phyloP scores from a whole-genome alignment of 768 basidiomycete genomes.

The Macrolepiota dolichaula region DNA sequence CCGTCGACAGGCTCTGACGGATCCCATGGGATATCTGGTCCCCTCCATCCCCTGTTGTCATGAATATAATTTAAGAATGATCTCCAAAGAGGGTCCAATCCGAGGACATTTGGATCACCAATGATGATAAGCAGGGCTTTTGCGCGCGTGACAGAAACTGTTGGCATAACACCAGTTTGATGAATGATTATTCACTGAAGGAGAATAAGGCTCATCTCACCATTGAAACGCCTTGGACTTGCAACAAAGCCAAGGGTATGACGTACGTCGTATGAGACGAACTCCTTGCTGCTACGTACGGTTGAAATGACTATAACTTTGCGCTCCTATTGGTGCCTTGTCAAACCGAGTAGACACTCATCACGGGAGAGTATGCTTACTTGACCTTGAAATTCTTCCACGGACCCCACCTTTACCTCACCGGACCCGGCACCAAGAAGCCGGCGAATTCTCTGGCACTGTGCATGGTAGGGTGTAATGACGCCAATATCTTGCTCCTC shows the following conservation, averaged over 20 bases:
- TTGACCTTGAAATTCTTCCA: constrained; percentile 68
- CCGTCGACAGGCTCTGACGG: constrained; percentile 32
- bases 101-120: constrained; percentile 55
- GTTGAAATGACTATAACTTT: constrained; percentile 56
- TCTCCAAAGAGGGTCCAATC: constrained; percentile 61
- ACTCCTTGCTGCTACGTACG: constrained; percentile 52
- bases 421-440: constrained; percentile 30
- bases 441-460: constrained; percentile 45
- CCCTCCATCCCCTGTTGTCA: constrained; percentile 51
- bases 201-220: constrained; percentile 25
- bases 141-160: constrained; percentile 61
- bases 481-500: constrained; percentile 58
- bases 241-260: constrained; percentile 60
- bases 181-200: neutral
- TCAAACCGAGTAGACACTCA: neutral
- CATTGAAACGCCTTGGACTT: constrained; percentile 57
- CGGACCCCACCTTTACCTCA: constrained; percentile 57
- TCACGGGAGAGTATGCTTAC: constrained; percentile 21
- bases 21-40: constrained; percentile 50
- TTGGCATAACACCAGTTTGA: neutral
- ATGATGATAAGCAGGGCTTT: constrained; percentile 55
- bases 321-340: constrained; percentile 40
- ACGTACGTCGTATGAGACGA: constrained; percentile 48
- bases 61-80: constrained; percentile 54
- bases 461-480: constrained; percentile 62